These are phyloP conservation scores for Paspalum notatum DNA, from an alignment of 176 grass and related monocot species.

Conservation along the genomic window DNA sequence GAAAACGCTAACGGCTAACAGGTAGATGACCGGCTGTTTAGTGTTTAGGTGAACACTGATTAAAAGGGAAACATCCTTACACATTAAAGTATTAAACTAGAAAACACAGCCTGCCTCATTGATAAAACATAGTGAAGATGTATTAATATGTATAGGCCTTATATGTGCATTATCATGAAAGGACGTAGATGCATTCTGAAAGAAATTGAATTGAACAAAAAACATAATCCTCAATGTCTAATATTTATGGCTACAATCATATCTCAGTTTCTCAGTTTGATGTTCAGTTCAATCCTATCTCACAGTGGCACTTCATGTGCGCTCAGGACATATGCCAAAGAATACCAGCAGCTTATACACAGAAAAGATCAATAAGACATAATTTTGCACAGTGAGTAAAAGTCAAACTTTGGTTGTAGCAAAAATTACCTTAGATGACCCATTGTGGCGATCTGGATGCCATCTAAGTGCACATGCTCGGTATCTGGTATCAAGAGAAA, in stretches of 20 bases:
- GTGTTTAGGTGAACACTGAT: no score
- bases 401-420: constrained; percentile 2
- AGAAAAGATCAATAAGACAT: background rate
- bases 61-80: no score
- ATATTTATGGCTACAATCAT: constrained; percentile 18
- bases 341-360: constrained; percentile 27
- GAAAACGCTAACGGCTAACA: no score
- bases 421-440: constrained; percentile 44
- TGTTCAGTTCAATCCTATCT: constrained; percentile 1
- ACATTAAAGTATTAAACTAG: no score
- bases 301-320: background rate
- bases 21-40: no score
- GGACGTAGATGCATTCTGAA: background rate
- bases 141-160: constrained; percentile 27
- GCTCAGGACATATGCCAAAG: constrained; percentile 12
- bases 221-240: background rate
- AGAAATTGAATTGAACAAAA: background rate
- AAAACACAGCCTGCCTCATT: background rate
- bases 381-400: constrained; percentile 7
- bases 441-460: constrained; percentile 95
- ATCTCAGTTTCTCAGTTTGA: background rate
- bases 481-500: constrained; percentile 59
- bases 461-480: constrained; percentile 85
- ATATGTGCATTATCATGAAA: constrained; percentile 24
- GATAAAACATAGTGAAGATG: constrained; percentile 19